These are phyloP conservation scores for Agrocybe pediades DNA, from an alignment of 768 basidiomycete genomes.

Conservation along the genomic window DNA sequence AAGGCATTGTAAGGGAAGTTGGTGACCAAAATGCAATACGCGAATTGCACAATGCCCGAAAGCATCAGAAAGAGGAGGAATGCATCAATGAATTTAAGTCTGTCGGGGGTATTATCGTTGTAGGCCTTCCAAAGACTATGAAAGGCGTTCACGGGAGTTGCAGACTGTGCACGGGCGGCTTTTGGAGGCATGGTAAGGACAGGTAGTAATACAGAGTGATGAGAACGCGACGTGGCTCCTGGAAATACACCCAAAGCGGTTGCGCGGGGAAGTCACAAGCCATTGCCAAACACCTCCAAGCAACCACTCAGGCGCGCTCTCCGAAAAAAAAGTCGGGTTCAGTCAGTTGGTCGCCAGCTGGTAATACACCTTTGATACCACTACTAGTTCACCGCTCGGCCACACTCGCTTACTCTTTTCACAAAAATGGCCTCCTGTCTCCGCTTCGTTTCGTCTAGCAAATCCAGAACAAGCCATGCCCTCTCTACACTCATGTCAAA, in stretches of 20 bases:
- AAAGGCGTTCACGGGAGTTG: constrained; percentile 41
- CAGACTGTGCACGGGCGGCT: constrained; percentile 26
- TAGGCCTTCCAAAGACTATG: constrained; percentile 77
- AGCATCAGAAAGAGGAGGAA: constrained; percentile 93
- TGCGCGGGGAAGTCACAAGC: constrained; percentile 22
- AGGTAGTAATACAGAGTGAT: constrained; percentile 12
- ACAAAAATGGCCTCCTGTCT: constrained; percentile 30
- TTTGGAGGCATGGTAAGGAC: constrained; percentile 36
- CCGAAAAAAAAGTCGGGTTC: constrained; percentile 23
- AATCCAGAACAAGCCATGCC: constrained; percentile 15
- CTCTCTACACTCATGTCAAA: constrained; percentile 23
- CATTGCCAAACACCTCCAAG: constrained; percentile 33
- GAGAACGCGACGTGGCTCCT: constrained; percentile 37
- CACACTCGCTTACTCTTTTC: constrained; percentile 1
- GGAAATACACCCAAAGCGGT: constrained; percentile 9
- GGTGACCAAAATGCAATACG: constrained; percentile 88
- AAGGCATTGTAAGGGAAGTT: constrained; percentile 98
- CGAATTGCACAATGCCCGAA: constrained; percentile 87
- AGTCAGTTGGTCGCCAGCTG: constrained; percentile 1
- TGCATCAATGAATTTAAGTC: constrained; percentile 91
- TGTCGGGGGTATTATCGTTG: constrained; percentile 70
- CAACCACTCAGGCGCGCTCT: constrained; percentile 17
- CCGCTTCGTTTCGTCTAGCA: constrained; percentile 27
- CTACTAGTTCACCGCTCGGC: not conserved
- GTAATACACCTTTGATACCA: not conserved